Evolutionary conservation across 2,329 filamentous ascomycete genomes (phyloP).

Genomic region (Plectosphaerella plurivora): DNA sequence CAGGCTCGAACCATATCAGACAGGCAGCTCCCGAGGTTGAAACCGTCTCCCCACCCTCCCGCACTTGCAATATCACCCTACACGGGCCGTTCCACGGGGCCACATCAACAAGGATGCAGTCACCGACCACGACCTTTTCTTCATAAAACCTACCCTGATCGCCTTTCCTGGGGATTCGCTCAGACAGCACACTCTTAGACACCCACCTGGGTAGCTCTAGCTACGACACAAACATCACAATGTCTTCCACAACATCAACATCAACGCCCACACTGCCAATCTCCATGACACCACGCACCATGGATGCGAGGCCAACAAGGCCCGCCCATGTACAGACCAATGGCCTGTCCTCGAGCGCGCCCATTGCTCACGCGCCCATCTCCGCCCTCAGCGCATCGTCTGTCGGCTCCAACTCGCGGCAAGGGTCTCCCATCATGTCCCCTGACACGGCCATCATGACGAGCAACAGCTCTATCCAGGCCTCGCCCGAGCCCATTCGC

Average conservation of each 20-base stretch:
- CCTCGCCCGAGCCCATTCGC: constrained; percentile 60
- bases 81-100: constrained; percentile 14
- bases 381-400: constrained; percentile 55
- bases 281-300: constrained; percentile 36
- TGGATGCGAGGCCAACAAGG: constrained; percentile 35
- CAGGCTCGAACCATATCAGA: constrained; percentile 6
- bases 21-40: constrained; percentile 4
- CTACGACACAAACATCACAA: constrained; percentile 1
- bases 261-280: constrained; percentile 21
- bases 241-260: constrained; percentile 22
- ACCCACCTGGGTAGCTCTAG: not conserved
- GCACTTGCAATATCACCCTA: constrained; percentile 10
- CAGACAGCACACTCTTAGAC: constrained; percentile 5
- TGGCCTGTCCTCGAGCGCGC: constrained; percentile 23
- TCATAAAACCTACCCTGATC: constrained; percentile 12
- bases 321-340: constrained; percentile 45
- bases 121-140: constrained; percentile 10
- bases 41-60: constrained; percentile 9
- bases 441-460: constrained; percentile 48
- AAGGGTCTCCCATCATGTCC: constrained; percentile 54
- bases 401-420: constrained; percentile 48
- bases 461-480: constrained; percentile 59
- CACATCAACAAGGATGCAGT: constrained; percentile 14
- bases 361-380: constrained; percentile 32
- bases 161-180: constrained; percentile 9